These are phyloP conservation scores for Tolypocladium inflatum DNA, from an alignment of 2,329 filamentous ascomycete species.

Conservation along the genomic window DNA sequence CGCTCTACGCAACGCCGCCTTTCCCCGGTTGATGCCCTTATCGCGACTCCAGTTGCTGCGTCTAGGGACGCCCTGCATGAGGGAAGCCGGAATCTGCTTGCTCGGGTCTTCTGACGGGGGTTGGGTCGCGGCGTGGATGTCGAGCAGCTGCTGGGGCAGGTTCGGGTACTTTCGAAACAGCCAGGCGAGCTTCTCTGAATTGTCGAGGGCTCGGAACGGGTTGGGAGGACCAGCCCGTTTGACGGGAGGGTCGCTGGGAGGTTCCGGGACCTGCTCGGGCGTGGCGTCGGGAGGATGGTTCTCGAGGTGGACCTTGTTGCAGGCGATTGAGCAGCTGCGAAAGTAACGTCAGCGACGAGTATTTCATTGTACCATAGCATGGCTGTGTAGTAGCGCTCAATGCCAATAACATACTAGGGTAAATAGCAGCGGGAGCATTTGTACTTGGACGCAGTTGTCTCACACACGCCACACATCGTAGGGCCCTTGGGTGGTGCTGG, in stretches of 20 bases:
- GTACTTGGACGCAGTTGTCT: slow-evolving; percentile 44
- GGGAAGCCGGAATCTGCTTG: slow-evolving; percentile 19
- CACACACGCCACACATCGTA: slow-evolving; percentile 42
- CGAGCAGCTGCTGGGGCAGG: slow-evolving; percentile 34
- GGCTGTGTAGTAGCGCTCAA: not conserved
- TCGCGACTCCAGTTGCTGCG: slow-evolving; percentile 47
- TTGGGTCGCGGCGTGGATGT: slow-evolving; percentile 40
- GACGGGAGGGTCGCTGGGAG: slow-evolving; percentile 3
- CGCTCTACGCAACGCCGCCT: slow-evolving; percentile 41
- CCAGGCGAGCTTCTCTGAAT: slow-evolving; percentile 36
- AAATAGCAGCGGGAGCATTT: slow-evolving; percentile 51
- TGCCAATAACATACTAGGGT: slow-evolving; percentile 41
- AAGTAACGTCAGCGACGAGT: slow-evolving; percentile 4
- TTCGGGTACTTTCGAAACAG: slow-evolving; percentile 45
- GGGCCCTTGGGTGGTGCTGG: slow-evolving; percentile 2
- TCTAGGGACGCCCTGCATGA: slow-evolving; percentile 23
- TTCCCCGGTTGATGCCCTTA: slow-evolving; percentile 45
- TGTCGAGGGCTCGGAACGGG: slow-evolving; percentile 42
- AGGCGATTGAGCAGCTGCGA: slow-evolving; percentile 48
- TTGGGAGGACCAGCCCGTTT: slow-evolving; percentile 18
- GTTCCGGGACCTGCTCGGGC: slow-evolving; percentile 13
- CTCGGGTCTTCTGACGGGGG: slow-evolving; percentile 26
- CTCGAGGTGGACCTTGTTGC: slow-evolving; percentile 42
- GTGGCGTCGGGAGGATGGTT: slow-evolving; percentile 35
- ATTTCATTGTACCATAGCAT: not conserved